A percentile compares a stretch with the other conserved stretches of the same genome.
Conservation (phyloP, 176 grass and related monocot species). For the Elymus sibiricus region DNA sequence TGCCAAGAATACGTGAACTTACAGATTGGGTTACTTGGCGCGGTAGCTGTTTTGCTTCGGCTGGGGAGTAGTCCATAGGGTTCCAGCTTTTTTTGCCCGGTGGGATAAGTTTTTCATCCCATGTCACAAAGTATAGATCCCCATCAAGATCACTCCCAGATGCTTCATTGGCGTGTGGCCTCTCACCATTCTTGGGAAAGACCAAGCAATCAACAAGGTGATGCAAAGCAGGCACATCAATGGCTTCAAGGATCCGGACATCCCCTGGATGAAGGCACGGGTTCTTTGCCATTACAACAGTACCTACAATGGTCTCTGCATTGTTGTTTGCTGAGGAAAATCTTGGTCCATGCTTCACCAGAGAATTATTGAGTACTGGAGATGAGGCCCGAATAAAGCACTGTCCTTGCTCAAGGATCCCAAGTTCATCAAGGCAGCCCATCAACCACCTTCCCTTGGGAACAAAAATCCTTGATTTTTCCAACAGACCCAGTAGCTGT, state of each 20-base stretch:
- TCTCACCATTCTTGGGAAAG: neutral
- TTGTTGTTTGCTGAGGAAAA: slow-evolving; percentile 49
- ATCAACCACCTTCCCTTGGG: slow-evolving; percentile 83
- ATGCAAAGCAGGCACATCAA: neutral
- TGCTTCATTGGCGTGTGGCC: neutral
- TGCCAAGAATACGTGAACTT: neutral
- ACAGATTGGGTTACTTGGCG: neutral
- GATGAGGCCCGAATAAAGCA: slow-evolving; percentile 77
- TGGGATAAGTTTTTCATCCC: neutral
- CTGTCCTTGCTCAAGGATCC: slow-evolving; percentile 68
- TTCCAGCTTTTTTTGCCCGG: neutral
- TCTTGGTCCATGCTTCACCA: slow-evolving; percentile 61
- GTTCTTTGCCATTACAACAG: neutral
- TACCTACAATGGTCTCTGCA: slow-evolving; percentile 20
- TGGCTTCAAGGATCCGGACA: neutral
- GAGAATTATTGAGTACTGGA: slow-evolving; percentile 57
- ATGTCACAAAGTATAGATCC: neutral
- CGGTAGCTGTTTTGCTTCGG: neutral
- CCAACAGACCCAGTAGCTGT: slow-evolving; percentile 61
- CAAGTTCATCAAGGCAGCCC: slow-evolving; percentile 91
- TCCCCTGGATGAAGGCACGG: neutral
- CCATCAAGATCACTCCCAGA: neutral
- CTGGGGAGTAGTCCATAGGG: neutral
- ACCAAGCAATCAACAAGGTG: neutral
- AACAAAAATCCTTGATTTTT: slow-evolving; percentile 86